Conservation (phyloP, 495 filamentous ascomycete species). For the Emericellopsis terricola region DNA sequence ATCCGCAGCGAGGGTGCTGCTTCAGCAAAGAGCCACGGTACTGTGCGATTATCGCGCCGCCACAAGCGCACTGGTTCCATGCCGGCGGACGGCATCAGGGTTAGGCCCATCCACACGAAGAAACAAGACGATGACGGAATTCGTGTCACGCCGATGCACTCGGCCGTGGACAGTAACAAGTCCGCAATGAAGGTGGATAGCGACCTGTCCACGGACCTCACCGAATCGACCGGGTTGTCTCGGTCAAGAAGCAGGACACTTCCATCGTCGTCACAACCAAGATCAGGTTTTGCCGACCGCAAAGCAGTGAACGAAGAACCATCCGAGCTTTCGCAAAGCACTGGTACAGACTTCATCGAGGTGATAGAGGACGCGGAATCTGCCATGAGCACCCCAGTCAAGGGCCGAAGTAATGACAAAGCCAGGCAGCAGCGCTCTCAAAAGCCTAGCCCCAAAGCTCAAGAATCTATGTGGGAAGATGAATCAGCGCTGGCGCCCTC, state of each 20-base stretch:
- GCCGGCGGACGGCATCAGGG: constrained; percentile 19
- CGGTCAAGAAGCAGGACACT: neutral
- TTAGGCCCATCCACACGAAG: constrained; percentile 11
- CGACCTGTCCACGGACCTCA: no score
- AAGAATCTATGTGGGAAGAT: no score
- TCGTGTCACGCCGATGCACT: constrained; percentile 13
- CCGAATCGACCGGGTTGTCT: no score
- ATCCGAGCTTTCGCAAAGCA: neutral
- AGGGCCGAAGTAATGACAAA: constrained; percentile 2
- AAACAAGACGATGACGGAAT: constrained; percentile 14
- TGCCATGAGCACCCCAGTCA: constrained; percentile 10
- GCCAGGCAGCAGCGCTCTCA: neutral
- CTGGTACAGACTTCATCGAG: neutral
- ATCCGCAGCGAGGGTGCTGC: neutral
- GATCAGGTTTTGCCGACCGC: constrained; percentile 31
- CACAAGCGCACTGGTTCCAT: constrained; percentile 7
- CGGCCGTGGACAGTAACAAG: neutral
- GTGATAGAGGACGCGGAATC: constrained; percentile 13
- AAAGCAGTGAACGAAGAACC: constrained; percentile 15
- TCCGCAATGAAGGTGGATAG: no score
- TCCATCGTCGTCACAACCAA: constrained; percentile 6
- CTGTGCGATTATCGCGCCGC: constrained; percentile 9
- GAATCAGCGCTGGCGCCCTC: constrained; percentile 5
- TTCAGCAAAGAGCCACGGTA: constrained; percentile 10
- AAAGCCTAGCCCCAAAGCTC: no score